Conservation (phyloP, 805 yeast species). For the Nakazawaea peltata region DNA sequence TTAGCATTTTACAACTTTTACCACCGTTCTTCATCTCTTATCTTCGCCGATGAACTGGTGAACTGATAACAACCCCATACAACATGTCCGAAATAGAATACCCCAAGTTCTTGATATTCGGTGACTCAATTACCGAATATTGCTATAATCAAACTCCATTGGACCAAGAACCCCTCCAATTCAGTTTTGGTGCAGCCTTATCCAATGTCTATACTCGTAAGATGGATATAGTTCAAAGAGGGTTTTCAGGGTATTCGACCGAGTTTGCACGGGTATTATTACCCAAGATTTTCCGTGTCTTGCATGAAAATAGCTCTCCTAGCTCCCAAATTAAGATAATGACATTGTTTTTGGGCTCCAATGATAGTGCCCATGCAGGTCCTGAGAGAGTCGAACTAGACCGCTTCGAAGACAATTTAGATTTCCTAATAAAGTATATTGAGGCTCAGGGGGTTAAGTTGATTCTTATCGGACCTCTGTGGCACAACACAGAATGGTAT, state of each 20-base stretch:
- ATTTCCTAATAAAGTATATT: constrained; percentile 31
- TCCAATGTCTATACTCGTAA: constrained; percentile 41
- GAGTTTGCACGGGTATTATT: constrained; percentile 46
- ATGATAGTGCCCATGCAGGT: constrained; percentile 50
- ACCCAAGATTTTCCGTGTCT: constrained; percentile 42
- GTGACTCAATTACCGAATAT: constrained; percentile 28
- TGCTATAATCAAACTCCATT: constrained; percentile 17
- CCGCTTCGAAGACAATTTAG: constrained; percentile 40
- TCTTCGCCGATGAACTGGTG: too few species aligned
- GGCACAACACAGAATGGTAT: constrained; percentile 40
- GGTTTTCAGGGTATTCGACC: constrained; percentile 71
- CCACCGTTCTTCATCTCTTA: too few species aligned
- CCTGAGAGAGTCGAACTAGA: constrained; percentile 38
- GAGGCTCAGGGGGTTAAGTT: constrained; percentile 35
- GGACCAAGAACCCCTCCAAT: constrained; percentile 11
- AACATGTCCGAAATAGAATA: too few species aligned
- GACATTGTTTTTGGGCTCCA: constrained; percentile 73
- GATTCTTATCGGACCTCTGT: constrained; percentile 56
- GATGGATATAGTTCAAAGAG: constrained; percentile 65
- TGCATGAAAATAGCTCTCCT: constrained; percentile 26
- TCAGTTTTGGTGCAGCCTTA: constrained; percentile 13
- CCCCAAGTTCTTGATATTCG: constrained; percentile 21
- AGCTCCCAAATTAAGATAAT: constrained; percentile 27
- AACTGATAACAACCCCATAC: too few species aligned
- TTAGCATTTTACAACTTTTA: too few species aligned